A percentile compares a stretch with the other conserved stretches of the same genome.
Evolutionary conservation across 176 grass and related monocot genomes (phyloP).

Genomic region (Poa pratensis): DNA sequence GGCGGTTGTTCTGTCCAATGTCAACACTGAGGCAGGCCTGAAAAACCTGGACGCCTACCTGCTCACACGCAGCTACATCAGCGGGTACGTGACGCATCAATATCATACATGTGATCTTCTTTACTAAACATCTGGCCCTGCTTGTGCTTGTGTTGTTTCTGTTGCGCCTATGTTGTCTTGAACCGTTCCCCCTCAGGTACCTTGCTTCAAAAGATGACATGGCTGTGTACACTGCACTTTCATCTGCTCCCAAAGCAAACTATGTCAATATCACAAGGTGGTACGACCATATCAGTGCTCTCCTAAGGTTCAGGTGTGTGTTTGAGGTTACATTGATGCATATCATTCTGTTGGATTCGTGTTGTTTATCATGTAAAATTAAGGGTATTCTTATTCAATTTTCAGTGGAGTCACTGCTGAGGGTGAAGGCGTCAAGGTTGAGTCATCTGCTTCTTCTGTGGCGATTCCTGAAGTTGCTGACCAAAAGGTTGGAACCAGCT

Average conservation of each 20-base stretch:
- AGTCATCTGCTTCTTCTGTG: constrained; percentile 63
- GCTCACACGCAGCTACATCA: constrained; percentile 68
- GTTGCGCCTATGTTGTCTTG: neutral
- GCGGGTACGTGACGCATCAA: constrained; percentile 47
- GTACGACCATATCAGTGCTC: constrained; percentile 70
- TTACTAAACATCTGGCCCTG: neutral
- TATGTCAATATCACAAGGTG: constrained; percentile 73
- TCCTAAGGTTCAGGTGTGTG: constrained; percentile 60
- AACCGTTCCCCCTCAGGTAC: constrained; percentile 39
- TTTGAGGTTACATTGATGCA: neutral
- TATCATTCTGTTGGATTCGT: neutral
- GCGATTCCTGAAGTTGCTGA: constrained; percentile 41
- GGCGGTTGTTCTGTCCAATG: constrained; percentile 58
- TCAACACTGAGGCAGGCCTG: constrained; percentile 60
- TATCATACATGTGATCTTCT: neutral
- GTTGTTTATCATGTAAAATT: neutral
- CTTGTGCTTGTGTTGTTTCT: neutral
- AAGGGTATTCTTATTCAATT: neutral
- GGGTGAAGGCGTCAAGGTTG: constrained; percentile 64
- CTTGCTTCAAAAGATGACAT: constrained; percentile 88
- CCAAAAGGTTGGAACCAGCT: constrained; percentile 42
- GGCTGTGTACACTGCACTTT: constrained; percentile 54
- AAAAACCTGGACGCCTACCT: constrained; percentile 73
- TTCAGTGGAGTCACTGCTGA: constrained; percentile 59
- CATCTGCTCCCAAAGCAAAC: constrained; percentile 42